These are phyloP conservation scores for Mucor lusitanicus DNA, from an alignment of 371 early-diverging fungal species.

Conservation along the genomic window DNA sequence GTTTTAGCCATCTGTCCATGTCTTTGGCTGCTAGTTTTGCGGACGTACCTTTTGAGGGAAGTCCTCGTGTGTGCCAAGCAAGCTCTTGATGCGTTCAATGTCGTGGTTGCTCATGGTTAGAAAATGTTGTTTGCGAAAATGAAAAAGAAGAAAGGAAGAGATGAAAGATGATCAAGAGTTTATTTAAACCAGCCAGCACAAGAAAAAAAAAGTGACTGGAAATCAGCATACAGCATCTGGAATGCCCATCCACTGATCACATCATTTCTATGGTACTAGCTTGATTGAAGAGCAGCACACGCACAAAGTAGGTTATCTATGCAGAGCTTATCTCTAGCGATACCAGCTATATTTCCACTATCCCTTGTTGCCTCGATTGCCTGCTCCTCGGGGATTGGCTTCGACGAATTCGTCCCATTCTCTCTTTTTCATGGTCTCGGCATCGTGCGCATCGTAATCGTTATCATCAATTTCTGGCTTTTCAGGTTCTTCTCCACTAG, in stretches of 20 bases:
- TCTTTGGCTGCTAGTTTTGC: not conserved
- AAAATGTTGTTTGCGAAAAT: not conserved
- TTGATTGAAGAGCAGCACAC: not conserved
- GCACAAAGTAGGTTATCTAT: not conserved
- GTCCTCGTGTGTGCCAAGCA: conserved; percentile 74
- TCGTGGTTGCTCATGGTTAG: conserved; percentile 44
- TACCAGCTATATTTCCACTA: conserved; percentile 11
- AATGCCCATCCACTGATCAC: not conserved
- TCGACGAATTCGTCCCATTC: conserved; percentile 95
- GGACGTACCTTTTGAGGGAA: conserved; percentile 82
- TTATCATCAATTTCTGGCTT: conserved; percentile 76
- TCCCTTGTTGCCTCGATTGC: conserved; percentile 58
- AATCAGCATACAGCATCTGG: not conserved
- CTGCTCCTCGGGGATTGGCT: conserved; percentile 89
- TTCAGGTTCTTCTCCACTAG: conserved; percentile 58
- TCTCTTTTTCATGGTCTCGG: conserved; percentile 80
- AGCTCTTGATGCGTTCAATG: conserved; percentile 62
- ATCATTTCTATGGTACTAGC: not conserved
- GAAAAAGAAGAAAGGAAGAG: not conserved
- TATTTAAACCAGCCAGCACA: not conserved
- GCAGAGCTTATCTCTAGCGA: not conserved
- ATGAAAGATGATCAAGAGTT: not conserved
- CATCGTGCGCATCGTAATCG: conserved; percentile 81
- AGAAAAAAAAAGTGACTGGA: conserved; percentile 1
- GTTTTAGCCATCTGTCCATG: not conserved